Evolutionary conservation across 2,329 filamentous ascomycete species (phyloP).

Genomic region (Helotiales sp.): DNA sequence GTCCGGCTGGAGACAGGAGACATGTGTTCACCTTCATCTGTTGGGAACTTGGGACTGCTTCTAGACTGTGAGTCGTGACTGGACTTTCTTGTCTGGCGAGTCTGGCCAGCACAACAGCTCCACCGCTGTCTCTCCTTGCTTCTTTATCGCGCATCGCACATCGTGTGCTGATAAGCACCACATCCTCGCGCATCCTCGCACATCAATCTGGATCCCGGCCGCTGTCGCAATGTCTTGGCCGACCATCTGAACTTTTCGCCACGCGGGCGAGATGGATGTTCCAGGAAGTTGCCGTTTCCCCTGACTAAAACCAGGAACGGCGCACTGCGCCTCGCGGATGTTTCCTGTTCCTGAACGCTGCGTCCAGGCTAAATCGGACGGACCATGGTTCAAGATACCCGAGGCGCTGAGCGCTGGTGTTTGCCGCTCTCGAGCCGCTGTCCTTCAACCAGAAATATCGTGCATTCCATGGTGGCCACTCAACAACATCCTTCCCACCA

Average conservation of each 20-base stretch:
- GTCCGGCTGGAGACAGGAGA: neutral
- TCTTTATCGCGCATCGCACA: neutral
- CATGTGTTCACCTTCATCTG: neutral
- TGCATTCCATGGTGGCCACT: neutral
- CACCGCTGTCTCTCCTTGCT: neutral
- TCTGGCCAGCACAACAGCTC: neutral
- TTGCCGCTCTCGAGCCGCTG: too few relatives aligned
- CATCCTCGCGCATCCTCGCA: too few relatives aligned
- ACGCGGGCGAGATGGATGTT: neutral
- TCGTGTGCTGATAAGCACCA: neutral
- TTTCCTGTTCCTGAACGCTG: neutral
- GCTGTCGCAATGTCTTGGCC: neutral
- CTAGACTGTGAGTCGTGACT: neutral
- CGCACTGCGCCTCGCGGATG: neutral
- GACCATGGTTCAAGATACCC: too few relatives aligned
- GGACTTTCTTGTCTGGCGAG: neutral
- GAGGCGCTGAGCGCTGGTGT: too few relatives aligned
- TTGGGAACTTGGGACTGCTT: neutral
- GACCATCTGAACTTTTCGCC: neutral
- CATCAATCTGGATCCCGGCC: neutral
- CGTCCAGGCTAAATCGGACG: neutral
- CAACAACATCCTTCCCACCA: neutral
- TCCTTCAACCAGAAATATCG: too few relatives aligned
- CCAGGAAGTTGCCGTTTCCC: neutral
- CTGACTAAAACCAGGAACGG: neutral